phyloP scores from a whole-genome alignment of 371 early-diverging fungal species.

The Mucor piriformis region DNA sequence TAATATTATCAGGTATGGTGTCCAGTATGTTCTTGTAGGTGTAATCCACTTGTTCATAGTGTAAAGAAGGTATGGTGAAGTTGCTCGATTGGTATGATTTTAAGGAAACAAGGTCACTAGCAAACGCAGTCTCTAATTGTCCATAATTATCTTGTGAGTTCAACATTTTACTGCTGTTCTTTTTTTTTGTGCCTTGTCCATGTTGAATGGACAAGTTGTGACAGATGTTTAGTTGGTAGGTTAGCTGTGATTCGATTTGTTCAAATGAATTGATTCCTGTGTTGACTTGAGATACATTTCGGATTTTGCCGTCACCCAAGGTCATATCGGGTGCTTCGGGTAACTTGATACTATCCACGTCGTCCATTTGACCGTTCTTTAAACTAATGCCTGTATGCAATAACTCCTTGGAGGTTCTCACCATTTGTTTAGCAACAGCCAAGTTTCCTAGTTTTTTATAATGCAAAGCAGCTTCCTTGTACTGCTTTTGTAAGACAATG shows the following conservation, averaged over 20 bases:
- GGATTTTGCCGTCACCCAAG: constrained; percentile 41
- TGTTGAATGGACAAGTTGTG: constrained; percentile 57
- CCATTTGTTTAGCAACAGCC: constrained; percentile 56
- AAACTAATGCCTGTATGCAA: constrained; percentile 37
- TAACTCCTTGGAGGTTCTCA: constrained; percentile 52
- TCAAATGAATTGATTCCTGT: constrained; percentile 35
- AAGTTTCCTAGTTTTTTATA: constrained; percentile 60
- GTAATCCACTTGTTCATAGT: constrained; percentile 66
- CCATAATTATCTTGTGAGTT: constrained; percentile 38
- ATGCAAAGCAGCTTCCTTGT: constrained; percentile 64
- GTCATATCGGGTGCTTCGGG: constrained; percentile 43
- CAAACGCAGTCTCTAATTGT: constrained; percentile 59
- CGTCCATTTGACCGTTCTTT: constrained; percentile 36
- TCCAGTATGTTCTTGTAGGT: constrained; percentile 55
- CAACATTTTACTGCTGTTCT: constrained; percentile 10
- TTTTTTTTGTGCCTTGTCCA: constrained; percentile 25
- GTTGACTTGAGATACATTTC: constrained; percentile 23
- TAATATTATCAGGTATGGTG: constrained; percentile 67
- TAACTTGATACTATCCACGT: constrained; percentile 8
- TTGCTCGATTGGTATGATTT: constrained; percentile 29
- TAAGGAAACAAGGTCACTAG: constrained; percentile 64
- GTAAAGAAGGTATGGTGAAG: constrained; percentile 52
- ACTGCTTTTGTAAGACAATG: constrained; percentile 55
- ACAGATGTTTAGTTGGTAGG: constrained; percentile 67
- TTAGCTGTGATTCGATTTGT: constrained; percentile 56